Evolutionary conservation across 2,329 filamentous ascomycete genomes (phyloP).

Genomic region (Penicillium corylophilum): DNA sequence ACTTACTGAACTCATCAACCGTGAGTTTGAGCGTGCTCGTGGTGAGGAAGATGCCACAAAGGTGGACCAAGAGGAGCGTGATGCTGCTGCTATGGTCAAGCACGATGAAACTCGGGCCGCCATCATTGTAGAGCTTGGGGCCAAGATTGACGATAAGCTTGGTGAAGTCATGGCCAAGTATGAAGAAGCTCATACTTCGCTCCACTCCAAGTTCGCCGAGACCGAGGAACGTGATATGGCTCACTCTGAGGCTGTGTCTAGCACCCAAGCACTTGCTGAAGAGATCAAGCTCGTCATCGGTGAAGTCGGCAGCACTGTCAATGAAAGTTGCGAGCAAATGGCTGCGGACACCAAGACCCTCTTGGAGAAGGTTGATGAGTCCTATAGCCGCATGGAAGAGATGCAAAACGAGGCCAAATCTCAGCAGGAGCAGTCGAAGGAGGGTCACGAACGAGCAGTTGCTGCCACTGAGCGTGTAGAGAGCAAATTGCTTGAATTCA

Average conservation of each 20-base stretch:
- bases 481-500: slow-evolving; percentile 74
- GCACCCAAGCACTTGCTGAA: slow-evolving; percentile 77
- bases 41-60: slow-evolving; percentile 76
- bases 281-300: slow-evolving; percentile 85
- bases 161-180: slow-evolving; percentile 81
- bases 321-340: slow-evolving; percentile 81
- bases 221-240: slow-evolving; percentile 71
- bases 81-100: slow-evolving; percentile 56
- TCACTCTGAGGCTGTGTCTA: slow-evolving; percentile 70
- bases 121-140: slow-evolving; percentile 54
- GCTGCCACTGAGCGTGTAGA: slow-evolving; percentile 73
- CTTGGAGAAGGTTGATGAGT: slow-evolving; percentile 77
- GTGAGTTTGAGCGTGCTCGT: slow-evolving; percentile 84
- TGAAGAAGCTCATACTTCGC: slow-evolving; percentile 73
- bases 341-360: slow-evolving; percentile 84
- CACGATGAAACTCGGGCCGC: slow-evolving; percentile 59
- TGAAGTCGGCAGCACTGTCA: slow-evolving; percentile 75
- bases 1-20: slow-evolving; percentile 71
- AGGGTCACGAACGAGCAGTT: slow-evolving; percentile 74
- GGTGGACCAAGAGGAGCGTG: slow-evolving; percentile 68
- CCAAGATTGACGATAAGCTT: slow-evolving; percentile 73
- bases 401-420: slow-evolving; percentile 67
- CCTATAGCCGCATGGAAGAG: slow-evolving; percentile 73
- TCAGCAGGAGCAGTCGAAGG: slow-evolving; percentile 79
- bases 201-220: slow-evolving; percentile 71